Evolutionary conservation across 2,329 filamentous ascomycete genomes (phyloP).

Genomic region (Scedosporium aurantiacum): DNA sequence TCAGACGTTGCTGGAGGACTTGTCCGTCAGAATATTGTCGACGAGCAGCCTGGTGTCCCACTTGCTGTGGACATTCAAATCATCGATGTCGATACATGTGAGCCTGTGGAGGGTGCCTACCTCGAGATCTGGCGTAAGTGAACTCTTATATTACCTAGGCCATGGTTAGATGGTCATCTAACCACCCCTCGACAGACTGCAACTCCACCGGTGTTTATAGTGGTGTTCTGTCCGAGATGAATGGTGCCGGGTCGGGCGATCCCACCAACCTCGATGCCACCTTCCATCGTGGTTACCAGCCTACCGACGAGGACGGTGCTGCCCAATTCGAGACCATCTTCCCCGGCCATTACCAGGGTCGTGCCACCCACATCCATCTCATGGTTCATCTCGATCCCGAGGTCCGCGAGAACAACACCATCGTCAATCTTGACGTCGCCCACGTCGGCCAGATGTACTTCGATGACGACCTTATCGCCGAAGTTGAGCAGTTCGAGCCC

Average conservation of each 20-base stretch:
- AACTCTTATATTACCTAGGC: background rate
- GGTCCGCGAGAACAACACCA: constrained; percentile 37
- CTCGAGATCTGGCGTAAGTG: constrained; percentile 28
- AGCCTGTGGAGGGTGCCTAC: constrained; percentile 25
- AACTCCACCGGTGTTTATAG: constrained; percentile 35
- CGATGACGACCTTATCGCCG: constrained; percentile 40
- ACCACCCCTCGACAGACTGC: constrained; percentile 15
- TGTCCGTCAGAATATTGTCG: constrained; percentile 27
- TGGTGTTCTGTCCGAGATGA: constrained; percentile 24
- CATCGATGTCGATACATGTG: constrained; percentile 29
- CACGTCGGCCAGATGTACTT: constrained; percentile 56
- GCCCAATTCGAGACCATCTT: constrained; percentile 30
- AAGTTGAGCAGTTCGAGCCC: constrained; percentile 34
- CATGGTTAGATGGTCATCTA: no score
- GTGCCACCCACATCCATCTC: constrained; percentile 30
- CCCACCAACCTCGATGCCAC: constrained; percentile 21
- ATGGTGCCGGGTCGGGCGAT: constrained; percentile 19
- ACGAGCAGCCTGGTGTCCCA: constrained; percentile 27
- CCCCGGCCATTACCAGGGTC: constrained; percentile 30
- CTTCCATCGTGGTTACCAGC: constrained; percentile 28
- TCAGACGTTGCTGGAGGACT: constrained; percentile 23
- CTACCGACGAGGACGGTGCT: constrained; percentile 27
- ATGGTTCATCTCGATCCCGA: constrained; percentile 21
- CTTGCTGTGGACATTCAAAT: constrained; percentile 31
- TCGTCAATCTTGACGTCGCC: constrained; percentile 35